Base-by-base conservation (phyloP, 768 basidiomycete genomes). In the Hypholoma fasciculare region DNA sequence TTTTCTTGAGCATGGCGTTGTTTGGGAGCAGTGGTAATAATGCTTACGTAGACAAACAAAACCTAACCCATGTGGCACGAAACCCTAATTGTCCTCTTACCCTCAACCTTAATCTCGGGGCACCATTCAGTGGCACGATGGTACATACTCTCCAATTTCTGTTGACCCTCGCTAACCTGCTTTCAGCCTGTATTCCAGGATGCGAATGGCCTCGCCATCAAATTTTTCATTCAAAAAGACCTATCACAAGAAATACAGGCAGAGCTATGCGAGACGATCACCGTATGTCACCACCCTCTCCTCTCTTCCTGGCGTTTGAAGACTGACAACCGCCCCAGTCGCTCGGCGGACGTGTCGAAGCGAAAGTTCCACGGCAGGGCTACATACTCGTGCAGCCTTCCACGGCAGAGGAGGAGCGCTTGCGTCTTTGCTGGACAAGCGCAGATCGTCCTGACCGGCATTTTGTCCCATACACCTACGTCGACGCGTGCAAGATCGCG, bases 151-250 rank as follows among this genome's bases (percentile, higher is more conserved):
- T 53, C 37, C 34, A 48, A 6, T 38, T 12, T 6, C 23, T 26
- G n/a, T 53, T 17, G 17, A 50, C 52, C 30, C 54, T 26, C 39
- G 51, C 16, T 52, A 7, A 47, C 52, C 17, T 16, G 47, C 19
- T 1, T 23, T 1, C 59, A 90, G 88, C 84, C 86, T 48, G 84
- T 91, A 58, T 92, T 92, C 56, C 88, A 90, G 69, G 89, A 89
- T 63, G 69, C 64, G 60, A 83, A 80, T 65, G 86, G 85, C 39
- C 71, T 89, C 52, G 82, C 89, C 2, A 73, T 90, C 78, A 93
- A 92, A 67, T 93, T 93, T 68, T 93, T 92, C 69, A 82, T 93
- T 17, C 90, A 92, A 67, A 90, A 89, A 66, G 90, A 92, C 69
- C 76, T 93, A 8, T 72, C 83, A 3, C 78, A 86, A 56, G 84